Conservation (phyloP, 352 stramenopile genomes). For the Phytopythium cucurbitacearum region DNA sequence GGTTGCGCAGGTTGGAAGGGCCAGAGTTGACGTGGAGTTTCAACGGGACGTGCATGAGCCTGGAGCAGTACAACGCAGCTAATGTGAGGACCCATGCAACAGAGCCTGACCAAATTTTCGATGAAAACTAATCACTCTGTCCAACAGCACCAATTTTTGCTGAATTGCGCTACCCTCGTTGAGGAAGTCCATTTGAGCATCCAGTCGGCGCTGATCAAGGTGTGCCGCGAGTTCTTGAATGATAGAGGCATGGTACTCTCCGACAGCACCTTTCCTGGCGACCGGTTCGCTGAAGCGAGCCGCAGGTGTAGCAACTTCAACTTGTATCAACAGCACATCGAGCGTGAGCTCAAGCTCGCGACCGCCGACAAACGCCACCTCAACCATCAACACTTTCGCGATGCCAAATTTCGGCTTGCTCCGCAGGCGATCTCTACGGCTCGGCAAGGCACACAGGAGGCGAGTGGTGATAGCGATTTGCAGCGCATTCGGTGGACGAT, state of each 20-base stretch:
- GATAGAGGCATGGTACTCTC: slow-evolving; percentile 18
- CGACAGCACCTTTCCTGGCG: slow-evolving; percentile 35
- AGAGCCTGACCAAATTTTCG: too few species aligned
- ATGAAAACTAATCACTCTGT: background rate
- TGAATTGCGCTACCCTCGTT: background rate
- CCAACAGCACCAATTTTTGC: background rate
- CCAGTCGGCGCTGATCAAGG: slow-evolving; percentile 27
- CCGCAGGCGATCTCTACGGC: background rate
- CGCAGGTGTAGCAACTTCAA: slow-evolving; percentile 61
- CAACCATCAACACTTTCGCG: slow-evolving; percentile 46
- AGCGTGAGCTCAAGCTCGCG: slow-evolving; percentile 43
- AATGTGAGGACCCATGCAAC: slow-evolving; percentile 27
- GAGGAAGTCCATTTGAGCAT: slow-evolving; percentile 10
- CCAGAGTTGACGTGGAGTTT: slow-evolving; percentile 47
- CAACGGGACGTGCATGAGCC: slow-evolving; percentile 20
- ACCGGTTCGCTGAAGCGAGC: slow-evolving; percentile 48
- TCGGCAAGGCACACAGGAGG: background rate
- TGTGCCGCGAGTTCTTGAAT: slow-evolving; percentile 34
- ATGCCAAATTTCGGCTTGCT: background rate
- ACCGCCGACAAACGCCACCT: slow-evolving; percentile 45
- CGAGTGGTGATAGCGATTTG: background rate
- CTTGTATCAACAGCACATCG: slow-evolving; percentile 49
- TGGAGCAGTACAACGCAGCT: slow-evolving; percentile 24
- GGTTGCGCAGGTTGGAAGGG: slow-evolving; percentile 25
- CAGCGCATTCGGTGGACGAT: slow-evolving; percentile 63